Evolutionary conservation across 495 filamentous ascomycete genomes (phyloP).

Genomic region (Parmelia sp.): DNA sequence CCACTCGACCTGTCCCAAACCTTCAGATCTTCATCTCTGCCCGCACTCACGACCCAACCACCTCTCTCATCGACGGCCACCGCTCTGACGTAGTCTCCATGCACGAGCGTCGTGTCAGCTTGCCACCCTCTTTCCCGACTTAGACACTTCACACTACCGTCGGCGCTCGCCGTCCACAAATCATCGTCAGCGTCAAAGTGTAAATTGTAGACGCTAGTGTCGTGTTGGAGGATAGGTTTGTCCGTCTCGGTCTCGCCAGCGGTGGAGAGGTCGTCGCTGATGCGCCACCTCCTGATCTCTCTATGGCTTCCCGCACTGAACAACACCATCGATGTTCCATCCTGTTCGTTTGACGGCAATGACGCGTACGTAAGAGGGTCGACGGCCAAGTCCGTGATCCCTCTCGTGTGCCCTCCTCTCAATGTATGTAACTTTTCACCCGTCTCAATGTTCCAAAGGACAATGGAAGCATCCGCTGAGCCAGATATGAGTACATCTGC

Average conservation of each 20-base stretch:
- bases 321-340: conserved; percentile 43
- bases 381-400: conserved; percentile 65
- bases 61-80: conserved; percentile 63
- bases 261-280: conserved; percentile 32
- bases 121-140: conserved; percentile 58
- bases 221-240: conserved; percentile 68
- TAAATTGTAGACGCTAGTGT: conserved; percentile 81
- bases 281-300: conserved; percentile 70
- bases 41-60: conserved; percentile 83
- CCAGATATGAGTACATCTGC: conserved; percentile 69
- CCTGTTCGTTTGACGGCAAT: not conserved
- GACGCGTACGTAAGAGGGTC: conserved; percentile 50
- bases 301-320: conserved; percentile 79
- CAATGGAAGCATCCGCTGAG: conserved; percentile 76
- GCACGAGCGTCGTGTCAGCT: conserved; percentile 61
- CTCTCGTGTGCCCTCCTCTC: conserved; percentile 65
- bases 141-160: conserved; percentile 73
- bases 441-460: conserved; percentile 69
- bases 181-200: conserved; percentile 63
- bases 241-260: conserved; percentile 42
- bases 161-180: conserved; percentile 85
- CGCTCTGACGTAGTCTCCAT: conserved; percentile 86
- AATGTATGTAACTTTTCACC: conserved; percentile 64
- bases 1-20: conserved; percentile 78
- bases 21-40: conserved; percentile 84